Conservation (phyloP, 805 yeast species). For the Candida oleophila region DNA sequence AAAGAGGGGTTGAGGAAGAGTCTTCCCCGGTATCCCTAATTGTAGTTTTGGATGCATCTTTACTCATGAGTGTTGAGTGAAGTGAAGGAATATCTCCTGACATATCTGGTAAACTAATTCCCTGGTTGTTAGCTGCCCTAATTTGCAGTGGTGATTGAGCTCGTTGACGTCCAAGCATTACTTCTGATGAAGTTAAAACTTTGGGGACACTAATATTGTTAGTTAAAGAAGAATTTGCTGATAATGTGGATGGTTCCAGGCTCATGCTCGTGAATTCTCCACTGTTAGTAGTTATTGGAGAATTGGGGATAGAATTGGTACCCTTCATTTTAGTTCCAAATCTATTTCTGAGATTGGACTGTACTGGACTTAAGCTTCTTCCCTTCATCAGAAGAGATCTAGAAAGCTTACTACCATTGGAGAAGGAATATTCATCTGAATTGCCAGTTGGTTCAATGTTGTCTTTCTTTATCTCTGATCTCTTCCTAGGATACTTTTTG, state of each 20-base stretch:
- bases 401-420: neutral
- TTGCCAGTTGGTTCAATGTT: neutral
- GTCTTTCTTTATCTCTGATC: neutral
- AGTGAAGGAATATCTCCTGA: neutral
- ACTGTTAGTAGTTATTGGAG: neutral
- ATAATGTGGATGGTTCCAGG: neutral
- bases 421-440: neutral
- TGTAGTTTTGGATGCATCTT: neutral
- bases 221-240: neutral
- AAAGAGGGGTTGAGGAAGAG: too few relatives aligned
- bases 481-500: constrained; percentile 1
- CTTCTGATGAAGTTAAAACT: constrained; percentile 7
- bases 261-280: neutral
- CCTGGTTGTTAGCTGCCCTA: neutral
- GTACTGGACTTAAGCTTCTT: constrained; percentile 8
- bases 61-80: neutral
- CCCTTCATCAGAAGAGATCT: neutral
- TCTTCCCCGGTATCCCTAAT: neutral
- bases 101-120: neutral
- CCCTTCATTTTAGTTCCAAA: constrained; percentile 6
- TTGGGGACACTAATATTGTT: neutral
- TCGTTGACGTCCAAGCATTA: neutral
- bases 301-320: neutral
- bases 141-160: neutral
- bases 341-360: constrained; percentile 5